Base-by-base conservation (phyloP, 495 filamentous ascomycete genomes). In the Poronia punctata region DNA sequence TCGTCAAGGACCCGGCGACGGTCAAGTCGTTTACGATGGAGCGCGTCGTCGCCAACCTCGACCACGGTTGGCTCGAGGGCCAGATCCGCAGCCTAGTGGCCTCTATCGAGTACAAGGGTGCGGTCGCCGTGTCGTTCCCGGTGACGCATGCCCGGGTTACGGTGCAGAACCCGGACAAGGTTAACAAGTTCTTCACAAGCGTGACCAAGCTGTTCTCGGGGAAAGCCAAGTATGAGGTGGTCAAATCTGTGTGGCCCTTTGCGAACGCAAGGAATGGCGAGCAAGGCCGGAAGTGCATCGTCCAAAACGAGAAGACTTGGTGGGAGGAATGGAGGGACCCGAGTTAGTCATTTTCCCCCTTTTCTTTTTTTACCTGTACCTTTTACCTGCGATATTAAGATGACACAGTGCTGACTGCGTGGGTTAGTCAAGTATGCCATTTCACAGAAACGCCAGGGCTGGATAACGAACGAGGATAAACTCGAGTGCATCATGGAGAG, bases 281-380 rank as follows among this genome's bases (percentile, higher is more conserved):
- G 25, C 48, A 47, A 5, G 62, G 59, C 3, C 48, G 66, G 23
- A 46, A 55, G 28, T 73, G 65, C 41, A 57, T 55, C 2, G 66
- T 74, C 14, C 68, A 72, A 50, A 71, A 60, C 10, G 72, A 78
- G 54, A 68, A 75, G 50, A 58, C 51, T 0, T 76, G 72, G 72
- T 76, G 71, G 65, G 54, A 59, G 33, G 67, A 72, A 36, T 74
- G 70, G 68, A 60, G 50, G 35, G 66, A 67, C 22, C 55, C 62
- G 3, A 60, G 41, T 70, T 30, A 37, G 41, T 25, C n/a, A n/a
- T n/a, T n/a, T n/a, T n/a, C n/a, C n/a, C n/a, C n/a, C n/a, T n/a
- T n/a, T n/a, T 28, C 25, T 14, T 2, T 11, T 34, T 7, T 18
- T 22, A n/a, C 21, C 8, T 16, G 7, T 0, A 24, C 8, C 16